A percentile compares a stretch with the other conserved stretches of the same genome.
Evolutionary conservation across 139 green algal genomes (phyloP).

Genomic region (Auxenochlorella protothecoides): DNA sequence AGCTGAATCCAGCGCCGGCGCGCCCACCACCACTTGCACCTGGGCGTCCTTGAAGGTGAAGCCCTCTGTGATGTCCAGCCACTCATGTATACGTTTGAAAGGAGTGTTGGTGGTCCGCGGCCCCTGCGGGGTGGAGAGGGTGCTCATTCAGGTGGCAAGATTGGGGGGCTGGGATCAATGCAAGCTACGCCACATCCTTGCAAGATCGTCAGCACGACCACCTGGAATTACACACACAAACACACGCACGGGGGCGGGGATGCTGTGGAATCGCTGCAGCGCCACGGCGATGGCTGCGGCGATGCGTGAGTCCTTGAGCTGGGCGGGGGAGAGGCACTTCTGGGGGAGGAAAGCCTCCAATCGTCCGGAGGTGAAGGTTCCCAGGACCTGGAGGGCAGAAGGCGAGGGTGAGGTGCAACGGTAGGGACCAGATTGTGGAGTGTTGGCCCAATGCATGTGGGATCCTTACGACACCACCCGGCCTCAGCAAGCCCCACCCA

Average conservation of each 20-base stretch:
- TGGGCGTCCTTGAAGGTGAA: constrained; percentile 38
- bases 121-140: no score
- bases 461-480: no score
- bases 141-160: no score
- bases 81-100: constrained; percentile 14
- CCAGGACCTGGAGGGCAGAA: constrained; percentile 45
- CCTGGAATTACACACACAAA: no score
- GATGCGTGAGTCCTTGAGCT: constrained; percentile 48
- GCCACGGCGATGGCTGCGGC: constrained; percentile 45
- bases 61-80: constrained; percentile 48
- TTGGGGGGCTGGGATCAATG: no score
- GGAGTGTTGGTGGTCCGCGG: constrained; percentile 1
- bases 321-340: constrained; percentile 42
- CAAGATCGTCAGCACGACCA: no score
- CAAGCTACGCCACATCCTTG: no score
- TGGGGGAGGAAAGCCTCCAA: constrained; percentile 66
- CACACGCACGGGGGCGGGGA: neutral
- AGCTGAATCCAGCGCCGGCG: no score
- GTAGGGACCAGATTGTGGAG: no score
- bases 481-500: constrained; percentile 5
- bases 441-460: no score
- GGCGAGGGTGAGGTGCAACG: no score
- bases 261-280: constrained; percentile 44
- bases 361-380: constrained; percentile 67
- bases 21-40: neutral